Conservation (phyloP, 345 rosid species). For the Crucihimalaya himalaica region DNA sequence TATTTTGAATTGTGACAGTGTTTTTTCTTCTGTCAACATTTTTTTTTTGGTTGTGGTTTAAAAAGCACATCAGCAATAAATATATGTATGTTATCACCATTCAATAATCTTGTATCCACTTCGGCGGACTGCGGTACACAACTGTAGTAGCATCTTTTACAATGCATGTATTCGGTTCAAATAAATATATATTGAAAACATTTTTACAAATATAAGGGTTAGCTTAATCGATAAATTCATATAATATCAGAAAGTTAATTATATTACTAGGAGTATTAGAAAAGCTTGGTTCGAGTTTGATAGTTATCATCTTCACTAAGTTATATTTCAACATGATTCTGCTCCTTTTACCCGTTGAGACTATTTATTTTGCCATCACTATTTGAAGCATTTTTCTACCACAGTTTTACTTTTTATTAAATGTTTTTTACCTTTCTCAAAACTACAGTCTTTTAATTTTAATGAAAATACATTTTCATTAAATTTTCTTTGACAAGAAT, state of each 20-base stretch:
- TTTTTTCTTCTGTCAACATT: not conserved
- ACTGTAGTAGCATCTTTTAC: not conserved
- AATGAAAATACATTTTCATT: not conserved
- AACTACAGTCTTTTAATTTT: not conserved
- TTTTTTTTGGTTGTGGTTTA: not conserved
- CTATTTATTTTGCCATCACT: not conserved
- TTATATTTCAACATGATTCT: not conserved
- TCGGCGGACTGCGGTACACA: not conserved
- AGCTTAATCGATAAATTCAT: not conserved
- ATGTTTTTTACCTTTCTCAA: not conserved
- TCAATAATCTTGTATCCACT: slow-evolving; percentile 4
- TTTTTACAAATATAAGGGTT: too few relatives aligned
- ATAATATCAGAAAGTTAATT: not conserved
- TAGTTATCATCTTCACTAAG: not conserved
- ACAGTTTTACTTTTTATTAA: not conserved
- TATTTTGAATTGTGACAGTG: not conserved
- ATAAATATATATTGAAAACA: not conserved
- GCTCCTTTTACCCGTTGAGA: not conserved
- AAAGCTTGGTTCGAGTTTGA: not conserved
- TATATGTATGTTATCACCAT: not conserved
- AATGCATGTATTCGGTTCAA: not conserved
- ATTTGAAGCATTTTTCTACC: not conserved
- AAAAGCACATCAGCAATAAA: slow-evolving; percentile 11
- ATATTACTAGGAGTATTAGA: not conserved
- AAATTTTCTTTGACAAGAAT: not conserved